Conservation (phyloP, 495 filamentous ascomycete genomes). For the Letharia columbiana region DNA sequence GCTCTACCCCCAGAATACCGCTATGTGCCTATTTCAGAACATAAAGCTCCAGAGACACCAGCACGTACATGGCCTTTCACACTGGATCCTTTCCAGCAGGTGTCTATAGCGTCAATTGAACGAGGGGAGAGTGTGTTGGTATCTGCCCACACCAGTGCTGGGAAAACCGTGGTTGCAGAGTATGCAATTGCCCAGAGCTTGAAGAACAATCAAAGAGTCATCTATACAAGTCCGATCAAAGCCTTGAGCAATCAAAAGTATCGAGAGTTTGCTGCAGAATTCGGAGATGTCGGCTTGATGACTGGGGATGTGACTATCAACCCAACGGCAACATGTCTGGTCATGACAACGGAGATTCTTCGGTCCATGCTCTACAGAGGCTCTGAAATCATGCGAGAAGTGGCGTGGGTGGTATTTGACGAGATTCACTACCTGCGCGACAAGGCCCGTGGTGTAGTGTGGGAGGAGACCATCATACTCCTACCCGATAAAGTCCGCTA, state of each 20-base stretch:
- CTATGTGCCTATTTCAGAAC: conserved; percentile 85
- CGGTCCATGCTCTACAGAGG: conserved; percentile 97
- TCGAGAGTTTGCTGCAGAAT: conserved; percentile 87
- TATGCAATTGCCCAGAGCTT: conserved; percentile 97
- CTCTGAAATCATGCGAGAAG: conserved; percentile 98
- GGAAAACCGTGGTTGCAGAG: conserved; percentile 96
- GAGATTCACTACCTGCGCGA: conserved; percentile 99
- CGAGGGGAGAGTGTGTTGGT: conserved; percentile 92
- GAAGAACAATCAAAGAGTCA: conserved; percentile 93
- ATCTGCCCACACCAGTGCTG: conserved; percentile 93
- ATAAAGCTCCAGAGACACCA: conserved; percentile 75
- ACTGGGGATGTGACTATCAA: conserved; percentile 99
- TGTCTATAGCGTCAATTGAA: conserved; percentile 88
- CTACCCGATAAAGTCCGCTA: conserved; percentile 97
- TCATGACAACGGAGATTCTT: conserved; percentile 99
- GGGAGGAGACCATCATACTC: conserved; percentile 98
- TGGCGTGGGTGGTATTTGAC: conserved; percentile 95
- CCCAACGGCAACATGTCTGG: conserved; percentile 91
- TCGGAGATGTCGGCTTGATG: conserved; percentile 96
- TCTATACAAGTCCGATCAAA: conserved; percentile 99
- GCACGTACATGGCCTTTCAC: conserved; percentile 79
- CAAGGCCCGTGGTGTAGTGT: conserved; percentile 88
- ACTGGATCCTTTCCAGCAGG: conserved; percentile 92
- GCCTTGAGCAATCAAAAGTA: conserved; percentile 98
- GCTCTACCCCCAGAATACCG: conserved; percentile 87